A percentile compares a stretch with the other conserved stretches of the same genome.
Evolutionary conservation across 2,329 filamentous ascomycete genomes (phyloP).

Genomic region (Phyllosticta capitalensis): DNA sequence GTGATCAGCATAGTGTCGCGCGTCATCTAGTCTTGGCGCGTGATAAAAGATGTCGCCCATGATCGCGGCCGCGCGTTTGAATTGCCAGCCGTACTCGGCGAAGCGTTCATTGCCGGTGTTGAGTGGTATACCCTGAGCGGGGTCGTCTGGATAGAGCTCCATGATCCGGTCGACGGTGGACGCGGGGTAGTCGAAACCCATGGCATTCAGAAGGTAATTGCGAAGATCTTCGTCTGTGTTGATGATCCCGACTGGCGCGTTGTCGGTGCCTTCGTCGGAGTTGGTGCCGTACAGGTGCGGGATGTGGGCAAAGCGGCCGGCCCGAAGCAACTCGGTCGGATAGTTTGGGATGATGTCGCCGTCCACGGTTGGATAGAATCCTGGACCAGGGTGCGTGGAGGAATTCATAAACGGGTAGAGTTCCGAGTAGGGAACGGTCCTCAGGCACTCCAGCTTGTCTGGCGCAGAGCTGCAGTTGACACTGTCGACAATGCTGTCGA

Average conservation of each 20-base stretch:
- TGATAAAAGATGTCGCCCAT: conserved; percentile 11
- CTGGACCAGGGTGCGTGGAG: conserved; percentile 1
- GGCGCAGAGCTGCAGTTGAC: conserved; percentile 18
- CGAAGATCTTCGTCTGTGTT: conserved; percentile 5
- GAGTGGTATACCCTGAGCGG: conserved; percentile 2
- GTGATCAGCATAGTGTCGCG: conserved; percentile 10
- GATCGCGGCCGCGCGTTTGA: conserved; percentile 9
- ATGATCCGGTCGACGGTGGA: conserved; percentile 5
- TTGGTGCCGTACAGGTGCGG: conserved; percentile 7
- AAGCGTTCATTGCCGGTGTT: conserved; percentile 18
- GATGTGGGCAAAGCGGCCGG: conserved; percentile 7
- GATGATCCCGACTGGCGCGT: conserved; percentile 5
- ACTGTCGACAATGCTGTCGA: conserved; percentile 19
- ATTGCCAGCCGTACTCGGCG: conserved; percentile 19
- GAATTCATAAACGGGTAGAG: conserved; percentile 14
- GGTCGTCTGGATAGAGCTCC: conserved; percentile 8
- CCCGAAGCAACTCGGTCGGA: conserved; percentile 1
- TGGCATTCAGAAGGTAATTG: neutral
- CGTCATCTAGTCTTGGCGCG: conserved; percentile 19
- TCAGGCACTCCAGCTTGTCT: conserved; percentile 5
- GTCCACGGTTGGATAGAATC: conserved; percentile 9
- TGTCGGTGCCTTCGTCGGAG: conserved; percentile 7
- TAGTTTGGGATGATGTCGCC: conserved; percentile 6
- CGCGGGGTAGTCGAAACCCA: neutral
- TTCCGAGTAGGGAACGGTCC: conserved; percentile 12